Percentiles rank a stretch among this genome's conserved stretches.
Evolutionary conservation across 768 basidiomycete genomes (phyloP).

Genomic region (Cantharellus cinnabarinus): DNA sequence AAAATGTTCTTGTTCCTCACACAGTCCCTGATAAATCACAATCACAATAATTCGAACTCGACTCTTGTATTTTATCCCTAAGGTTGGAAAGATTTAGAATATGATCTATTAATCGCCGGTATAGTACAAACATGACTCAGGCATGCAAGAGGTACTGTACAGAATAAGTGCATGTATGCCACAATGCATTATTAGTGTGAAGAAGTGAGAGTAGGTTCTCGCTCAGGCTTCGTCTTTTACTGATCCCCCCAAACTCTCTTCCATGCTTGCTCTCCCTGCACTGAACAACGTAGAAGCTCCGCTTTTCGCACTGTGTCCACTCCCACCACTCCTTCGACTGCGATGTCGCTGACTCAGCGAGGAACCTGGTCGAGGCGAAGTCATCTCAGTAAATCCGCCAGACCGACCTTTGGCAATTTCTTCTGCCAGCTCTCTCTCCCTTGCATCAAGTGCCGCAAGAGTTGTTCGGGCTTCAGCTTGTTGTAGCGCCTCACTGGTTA

Average conservation of each 20-base stretch:
- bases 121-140: neutral
- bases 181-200: no score
- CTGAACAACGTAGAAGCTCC: constrained; percentile 2
- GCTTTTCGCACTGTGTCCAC: constrained; percentile 19
- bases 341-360: constrained; percentile 19
- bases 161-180: no score
- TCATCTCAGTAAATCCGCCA: constrained; percentile 64
- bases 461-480: constrained; percentile 60
- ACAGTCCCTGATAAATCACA: neutral
- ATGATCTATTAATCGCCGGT: neutral
- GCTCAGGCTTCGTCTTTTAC: constrained; percentile 24
- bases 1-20: constrained; percentile 31
- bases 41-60: neutral
- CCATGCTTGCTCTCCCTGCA: neutral
- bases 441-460: constrained; percentile 58
- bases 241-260: neutral
- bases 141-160: no score
- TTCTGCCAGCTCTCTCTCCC: constrained; percentile 47
- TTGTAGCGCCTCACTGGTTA: constrained; percentile 59
- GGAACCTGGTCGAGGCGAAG: constrained; percentile 13
- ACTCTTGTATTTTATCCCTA: neutral
- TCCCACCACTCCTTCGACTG: constrained; percentile 32
- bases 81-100: neutral
- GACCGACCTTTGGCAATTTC: constrained; percentile 51
- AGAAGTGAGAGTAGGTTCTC: neutral